Conservation (phyloP, 257 asterid species). For the Solanum piurae region DNA sequence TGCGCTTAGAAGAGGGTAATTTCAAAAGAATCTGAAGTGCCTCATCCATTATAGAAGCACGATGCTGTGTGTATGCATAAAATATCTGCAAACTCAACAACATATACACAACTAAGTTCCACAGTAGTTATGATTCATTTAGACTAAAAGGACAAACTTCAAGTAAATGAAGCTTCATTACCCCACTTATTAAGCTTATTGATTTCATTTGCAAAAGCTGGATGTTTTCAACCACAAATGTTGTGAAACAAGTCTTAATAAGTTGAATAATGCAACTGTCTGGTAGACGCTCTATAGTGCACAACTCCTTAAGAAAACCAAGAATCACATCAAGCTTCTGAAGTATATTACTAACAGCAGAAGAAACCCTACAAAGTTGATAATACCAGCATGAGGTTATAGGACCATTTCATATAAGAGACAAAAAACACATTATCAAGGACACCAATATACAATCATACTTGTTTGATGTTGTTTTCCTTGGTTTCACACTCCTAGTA, state of each 20-base stretch:
- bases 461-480: conserved; percentile 64
- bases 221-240: conserved; percentile 80
- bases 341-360: conserved; percentile 59
- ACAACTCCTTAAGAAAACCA: conserved; percentile 71
- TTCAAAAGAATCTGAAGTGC: conserved; percentile 77
- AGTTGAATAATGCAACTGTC: conserved; percentile 96
- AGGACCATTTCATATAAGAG: conserved; percentile 3
- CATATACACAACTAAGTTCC: conserved; percentile 8
- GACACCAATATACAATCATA: conserved; percentile 10
- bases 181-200: conserved; percentile 88
- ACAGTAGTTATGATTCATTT: conserved; percentile 5
- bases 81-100: conserved; percentile 46
- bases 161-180: conserved; percentile 22
- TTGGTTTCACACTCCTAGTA: conserved; percentile 42
- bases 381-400: background rate
- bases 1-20: conserved; percentile 80
- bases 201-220: conserved; percentile 95
- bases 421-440: conserved; percentile 1
- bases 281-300: conserved; percentile 78
- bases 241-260: conserved; percentile 79
- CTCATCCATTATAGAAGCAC: conserved; percentile 92
- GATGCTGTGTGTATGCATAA: conserved; percentile 61
- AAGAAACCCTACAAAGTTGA: conserved; percentile 44
- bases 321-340: conserved; percentile 93
- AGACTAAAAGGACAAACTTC: background rate